Conservation (phyloP, 2,329 filamentous ascomycete species). For the Alternaria atra region DNA sequence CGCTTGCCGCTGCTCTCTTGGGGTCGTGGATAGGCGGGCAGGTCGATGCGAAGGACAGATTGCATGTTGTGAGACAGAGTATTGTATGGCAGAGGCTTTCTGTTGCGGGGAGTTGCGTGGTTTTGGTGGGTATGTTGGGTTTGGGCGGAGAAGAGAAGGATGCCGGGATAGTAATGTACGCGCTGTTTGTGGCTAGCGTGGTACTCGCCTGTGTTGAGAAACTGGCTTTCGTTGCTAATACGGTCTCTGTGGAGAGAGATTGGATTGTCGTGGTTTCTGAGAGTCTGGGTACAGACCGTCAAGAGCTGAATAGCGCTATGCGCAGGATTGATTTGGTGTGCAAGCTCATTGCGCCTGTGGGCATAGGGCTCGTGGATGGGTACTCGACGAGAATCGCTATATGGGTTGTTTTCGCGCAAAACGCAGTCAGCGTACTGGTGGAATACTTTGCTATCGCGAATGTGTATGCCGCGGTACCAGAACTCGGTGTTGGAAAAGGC, state of each 20-base stretch:
- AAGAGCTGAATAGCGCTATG: slow-evolving; percentile 66
- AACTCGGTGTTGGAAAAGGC: slow-evolving; percentile 29
- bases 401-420: slow-evolving; percentile 60
- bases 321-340: slow-evolving; percentile 67
- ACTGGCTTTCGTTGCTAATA: slow-evolving; percentile 69
- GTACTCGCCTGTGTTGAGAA: slow-evolving; percentile 75
- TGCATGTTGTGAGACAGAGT: slow-evolving; percentile 51
- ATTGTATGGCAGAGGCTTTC: slow-evolving; percentile 52
- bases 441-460: slow-evolving; percentile 65
- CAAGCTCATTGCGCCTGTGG: slow-evolving; percentile 64
- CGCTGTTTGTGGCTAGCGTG: slow-evolving; percentile 48
- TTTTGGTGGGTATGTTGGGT: slow-evolving; percentile 32
- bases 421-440: slow-evolving; percentile 56
- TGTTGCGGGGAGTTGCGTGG: slow-evolving; percentile 45
- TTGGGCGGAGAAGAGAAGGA: slow-evolving; percentile 12
- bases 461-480: slow-evolving; percentile 48
- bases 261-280: slow-evolving; percentile 68
- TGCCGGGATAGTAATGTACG: slow-evolving; percentile 32
- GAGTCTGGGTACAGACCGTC: slow-evolving; percentile 34
- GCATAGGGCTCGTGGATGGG: slow-evolving; percentile 60
- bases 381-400: slow-evolving; percentile 62
- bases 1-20: slow-evolving; percentile 65
- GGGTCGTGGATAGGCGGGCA: slow-evolving; percentile 66
- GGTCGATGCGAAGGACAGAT: slow-evolving; percentile 63
- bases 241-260: slow-evolving; percentile 74